Evolutionary conservation across 2,329 filamentous ascomycete genomes (phyloP), one percentile per base, ranked within the genome.

Genomic region (Penicillium sp.): DNA sequence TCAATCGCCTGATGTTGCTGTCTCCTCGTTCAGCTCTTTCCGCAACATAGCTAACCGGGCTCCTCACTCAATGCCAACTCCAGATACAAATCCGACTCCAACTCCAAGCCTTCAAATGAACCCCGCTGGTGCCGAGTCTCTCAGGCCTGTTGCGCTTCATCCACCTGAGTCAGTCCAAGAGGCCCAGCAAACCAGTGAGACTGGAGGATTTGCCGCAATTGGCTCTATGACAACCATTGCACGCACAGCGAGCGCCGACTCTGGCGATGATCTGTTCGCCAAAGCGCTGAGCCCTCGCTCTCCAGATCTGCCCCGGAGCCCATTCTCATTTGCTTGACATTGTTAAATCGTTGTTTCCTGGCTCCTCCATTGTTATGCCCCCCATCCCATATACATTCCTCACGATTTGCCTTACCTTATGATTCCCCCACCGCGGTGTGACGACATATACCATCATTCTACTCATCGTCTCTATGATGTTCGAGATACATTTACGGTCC

Each of bases 211-310:
- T 55, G 58, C 74, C 8, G 42, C 62, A 1, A 63, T 66, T 28
- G 56, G 22, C 3, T 49, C 65, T 6, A 22, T 63, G 53, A n/a
- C 54, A 5, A 47, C 42, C 7, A 24, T 77, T n/a, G 67, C 74
- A 19, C 72, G 62, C 75, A 79, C 61, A 40, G 67, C 61, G 53
- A 76, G 63, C 75, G 64, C 69, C 6, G 86, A 89, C 44, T 85
- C 84, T 0, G 90, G 92, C 67, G 92, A 96, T 61, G 93, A 91
- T 44, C 82, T 97, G 2, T 97, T 97, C 73, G 93, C 92, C 0
- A 84, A 96, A 56, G 92, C 92, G 1, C 87, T 97, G 79, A 94
- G 91, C 71, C 93, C 93, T 1, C 84, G 93, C 55, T 93, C 91
- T 70, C 93, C 93, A 0, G 92, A 96, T 68, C 92, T 95, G 83